Evolutionary conservation across 495 filamentous ascomycete species (phyloP).

Genomic region (Oleoguttula mirabilis): DNA sequence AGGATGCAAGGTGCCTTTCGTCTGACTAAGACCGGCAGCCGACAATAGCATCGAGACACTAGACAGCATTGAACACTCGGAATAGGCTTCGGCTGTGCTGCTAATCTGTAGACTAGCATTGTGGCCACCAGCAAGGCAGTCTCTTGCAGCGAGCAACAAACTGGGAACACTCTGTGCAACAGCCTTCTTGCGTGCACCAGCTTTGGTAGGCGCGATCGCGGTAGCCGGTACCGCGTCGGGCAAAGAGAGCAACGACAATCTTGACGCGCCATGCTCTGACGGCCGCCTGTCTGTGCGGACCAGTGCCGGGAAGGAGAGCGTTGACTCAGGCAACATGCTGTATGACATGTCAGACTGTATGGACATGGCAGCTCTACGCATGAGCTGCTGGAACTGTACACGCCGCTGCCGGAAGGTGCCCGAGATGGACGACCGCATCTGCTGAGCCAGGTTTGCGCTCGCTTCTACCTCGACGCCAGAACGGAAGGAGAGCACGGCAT

Average conservation of each 20-base stretch:
- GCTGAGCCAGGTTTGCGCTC: background rate
- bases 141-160: background rate
- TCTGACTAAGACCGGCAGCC: slow-evolving; percentile 30
- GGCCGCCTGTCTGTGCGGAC: background rate
- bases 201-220: background rate
- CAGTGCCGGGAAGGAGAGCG: slow-evolving; percentile 61
- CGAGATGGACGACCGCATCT: background rate
- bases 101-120: background rate
- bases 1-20: slow-evolving; percentile 8
- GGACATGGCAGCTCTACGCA: slow-evolving; percentile 49
- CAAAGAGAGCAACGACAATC: background rate
- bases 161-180: background rate
- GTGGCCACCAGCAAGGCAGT: background rate
- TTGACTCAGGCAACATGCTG: slow-evolving; percentile 82
- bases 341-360: slow-evolving; percentile 74
- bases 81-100: background rate
- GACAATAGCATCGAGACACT: slow-evolving; percentile 47
- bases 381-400: slow-evolving; percentile 38
- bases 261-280: background rate
- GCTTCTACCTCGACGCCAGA: background rate
- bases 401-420: background rate
- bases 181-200: background rate
- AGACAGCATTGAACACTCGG: slow-evolving; percentile 1
- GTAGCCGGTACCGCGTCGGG: background rate
- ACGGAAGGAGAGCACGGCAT: background rate